Evolutionary conservation across 768 basidiomycete species (phyloP), one percentile per base, ranked within the genome.

Genomic region (Mycena olivaceomarginata): DNA sequence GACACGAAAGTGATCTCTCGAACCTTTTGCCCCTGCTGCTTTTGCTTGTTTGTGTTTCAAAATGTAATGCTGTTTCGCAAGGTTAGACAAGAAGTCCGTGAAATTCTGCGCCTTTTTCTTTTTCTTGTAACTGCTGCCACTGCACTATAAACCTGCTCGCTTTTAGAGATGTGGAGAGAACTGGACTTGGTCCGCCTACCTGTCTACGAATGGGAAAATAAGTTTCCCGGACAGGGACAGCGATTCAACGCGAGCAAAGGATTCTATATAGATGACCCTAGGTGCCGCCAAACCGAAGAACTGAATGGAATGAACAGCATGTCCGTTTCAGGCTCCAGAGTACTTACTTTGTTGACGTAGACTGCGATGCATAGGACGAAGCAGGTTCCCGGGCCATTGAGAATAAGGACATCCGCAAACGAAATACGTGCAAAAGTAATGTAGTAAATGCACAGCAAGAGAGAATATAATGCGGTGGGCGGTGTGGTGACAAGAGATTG

Each of bases 321-420:
- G 16, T 25, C 22, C 63, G 15, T 40, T 40, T 43, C n/a, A 73
- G 56, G 40, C 53, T 45, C 68, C 59, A 57, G 82, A 46, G 66
- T 72, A 87, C 92, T 80, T 83, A 96, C 97, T 84, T 91, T 92
- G 79, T 94, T 94, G 57, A 96, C 72, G 82, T 92, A 94, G 16
- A 93, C 90, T 0, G 95, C 93, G 18, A 91, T 74, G 74, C 94
- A 96, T 8, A 99, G 88, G 7, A 94, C 87, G 45, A 98, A 92
- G 83, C 96, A 98, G 8, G 98, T 99, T 18, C 98, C 98, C 0
- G 98, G 98, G 2, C 98, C 98, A 84, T 99, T 99, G 40, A 99
- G 85, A 67, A 99, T 86, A 65, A 99, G 87, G 40, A 96, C 86
- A 73, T 99, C 97, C 39, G 93, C 91, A 81, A 93, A 92, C 5